Evolutionary conservation across 768 basidiomycete species (phyloP).

Genomic region (Pholiota molesta): DNA sequence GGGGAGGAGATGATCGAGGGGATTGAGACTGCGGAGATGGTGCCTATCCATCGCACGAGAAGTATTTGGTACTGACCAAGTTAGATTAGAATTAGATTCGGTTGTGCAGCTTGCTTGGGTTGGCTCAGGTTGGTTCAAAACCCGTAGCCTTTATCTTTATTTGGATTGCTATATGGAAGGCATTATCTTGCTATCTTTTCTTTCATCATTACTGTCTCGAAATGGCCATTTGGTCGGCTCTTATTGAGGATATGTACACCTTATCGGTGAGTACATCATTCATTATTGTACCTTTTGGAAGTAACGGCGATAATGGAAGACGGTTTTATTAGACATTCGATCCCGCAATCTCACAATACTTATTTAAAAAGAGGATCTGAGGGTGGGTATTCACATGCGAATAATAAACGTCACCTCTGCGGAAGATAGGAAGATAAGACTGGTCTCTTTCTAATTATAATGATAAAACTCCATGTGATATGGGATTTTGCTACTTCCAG

Average conservation of each 20-base stretch:
- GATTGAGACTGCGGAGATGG: conserved; percentile 54
- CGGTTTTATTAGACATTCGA: background rate
- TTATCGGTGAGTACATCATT: background rate
- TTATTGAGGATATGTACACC: background rate
- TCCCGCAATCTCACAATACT: too few relatives aligned
- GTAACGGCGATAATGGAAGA: background rate
- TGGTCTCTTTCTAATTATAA: too few relatives aligned
- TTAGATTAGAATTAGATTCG: background rate
- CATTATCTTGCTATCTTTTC: background rate
- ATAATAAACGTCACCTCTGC: background rate
- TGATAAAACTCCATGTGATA: background rate
- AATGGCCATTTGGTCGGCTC: background rate
- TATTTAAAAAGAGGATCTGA: too few relatives aligned
- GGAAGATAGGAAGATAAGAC: background rate
- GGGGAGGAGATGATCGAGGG: conserved; percentile 64
- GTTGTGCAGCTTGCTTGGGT: background rate
- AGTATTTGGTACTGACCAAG: conserved; percentile 79
- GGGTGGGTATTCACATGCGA: background rate
- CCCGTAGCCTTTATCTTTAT: conserved; percentile 2
- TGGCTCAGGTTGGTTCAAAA: background rate
- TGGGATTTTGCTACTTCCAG: conserved; percentile 3
- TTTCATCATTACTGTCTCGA: background rate
- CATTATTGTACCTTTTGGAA: background rate
- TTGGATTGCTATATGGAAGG: background rate
- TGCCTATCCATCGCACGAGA: conserved; percentile 78